Evolutionary conservation across 2,329 filamentous ascomycete genomes (phyloP).

Genomic region (Colletotrichum coccodes): DNA sequence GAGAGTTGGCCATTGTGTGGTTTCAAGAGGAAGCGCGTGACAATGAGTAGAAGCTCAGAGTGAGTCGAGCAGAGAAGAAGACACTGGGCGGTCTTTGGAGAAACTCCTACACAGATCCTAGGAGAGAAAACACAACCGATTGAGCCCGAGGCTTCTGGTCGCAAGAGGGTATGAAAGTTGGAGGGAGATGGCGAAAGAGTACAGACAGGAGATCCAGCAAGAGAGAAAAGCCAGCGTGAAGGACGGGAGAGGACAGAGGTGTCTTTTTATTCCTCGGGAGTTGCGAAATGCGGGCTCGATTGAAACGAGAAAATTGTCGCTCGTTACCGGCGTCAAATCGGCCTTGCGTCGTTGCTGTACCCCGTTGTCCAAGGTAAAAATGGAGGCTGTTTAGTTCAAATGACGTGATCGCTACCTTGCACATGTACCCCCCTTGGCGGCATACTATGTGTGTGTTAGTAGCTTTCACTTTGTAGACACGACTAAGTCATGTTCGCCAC

Average conservation of each 20-base stretch:
- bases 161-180: background rate
- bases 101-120: slow-evolving; percentile 7
- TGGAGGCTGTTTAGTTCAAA: slow-evolving; percentile 36
- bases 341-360: slow-evolving; percentile 11
- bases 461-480: slow-evolving; percentile 4
- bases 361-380: slow-evolving; percentile 31
- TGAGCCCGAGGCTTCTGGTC: slow-evolving; percentile 9
- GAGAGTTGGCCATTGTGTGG: slow-evolving; percentile 72
- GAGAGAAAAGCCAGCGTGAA: background rate
- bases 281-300: slow-evolving; percentile 23
- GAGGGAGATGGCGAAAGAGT: background rate
- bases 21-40: background rate
- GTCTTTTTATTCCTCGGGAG: slow-evolving; percentile 26
- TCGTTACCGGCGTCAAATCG: slow-evolving; percentile 31
- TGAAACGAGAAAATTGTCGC: slow-evolving; percentile 12
- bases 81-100: background rate
- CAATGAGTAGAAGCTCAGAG: background rate
- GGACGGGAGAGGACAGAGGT: slow-evolving; percentile 18
- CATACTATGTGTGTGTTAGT: background rate
- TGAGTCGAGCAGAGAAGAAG: background rate
- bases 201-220: slow-evolving; percentile 3
- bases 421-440: slow-evolving; percentile 30
- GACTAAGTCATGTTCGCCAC: slow-evolving; percentile 33
- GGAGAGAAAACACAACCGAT: slow-evolving; percentile 18
- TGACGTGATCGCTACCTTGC: slow-evolving; percentile 38